Evolutionary conservation across 164 flowering plant species (phyloP).

Genomic region (Amborella trichopoda): DNA sequence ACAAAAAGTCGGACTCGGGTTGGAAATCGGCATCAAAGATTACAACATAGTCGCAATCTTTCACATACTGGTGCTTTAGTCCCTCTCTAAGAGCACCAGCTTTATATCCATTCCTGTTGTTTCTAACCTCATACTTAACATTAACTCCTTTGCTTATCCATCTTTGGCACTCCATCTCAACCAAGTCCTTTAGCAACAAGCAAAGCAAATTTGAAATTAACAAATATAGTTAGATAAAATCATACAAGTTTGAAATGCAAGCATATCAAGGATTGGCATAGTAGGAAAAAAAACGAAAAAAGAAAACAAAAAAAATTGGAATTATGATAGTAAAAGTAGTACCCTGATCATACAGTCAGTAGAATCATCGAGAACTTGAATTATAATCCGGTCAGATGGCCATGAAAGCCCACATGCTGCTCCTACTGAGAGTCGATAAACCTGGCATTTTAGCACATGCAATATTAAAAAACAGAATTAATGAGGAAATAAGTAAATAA

Average conservation of each 20-base stretch:
- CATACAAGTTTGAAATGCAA: too few relatives aligned
- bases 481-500: background rate
- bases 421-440: conserved; percentile 56
- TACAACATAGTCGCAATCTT: conserved; percentile 42
- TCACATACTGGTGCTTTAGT: conserved; percentile 30
- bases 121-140: conserved; percentile 37
- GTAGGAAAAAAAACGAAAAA: too few relatives aligned
- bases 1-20: conserved; percentile 44
- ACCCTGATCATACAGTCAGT: conserved; percentile 36
- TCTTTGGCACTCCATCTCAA: conserved; percentile 44
- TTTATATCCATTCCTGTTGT: conserved; percentile 54
- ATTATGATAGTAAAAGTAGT: too few relatives aligned
- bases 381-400: conserved; percentile 45
- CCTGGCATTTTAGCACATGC: conserved; percentile 25
- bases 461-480: background rate
- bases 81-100: conserved; percentile 63
- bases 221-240: too few relatives aligned
- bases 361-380: conserved; percentile 67
- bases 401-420: conserved; percentile 51
- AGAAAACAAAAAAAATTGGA: too few relatives aligned
- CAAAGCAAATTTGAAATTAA: too few relatives aligned
- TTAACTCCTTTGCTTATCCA: conserved; percentile 45
- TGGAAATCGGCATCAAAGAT: conserved; percentile 72
- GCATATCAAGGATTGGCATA: too few relatives aligned
- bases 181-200: conserved; percentile 52